These are phyloP conservation scores for Lentinus brumalis DNA, from an alignment of 768 basidiomycete genomes.

Conservation along the genomic window DNA sequence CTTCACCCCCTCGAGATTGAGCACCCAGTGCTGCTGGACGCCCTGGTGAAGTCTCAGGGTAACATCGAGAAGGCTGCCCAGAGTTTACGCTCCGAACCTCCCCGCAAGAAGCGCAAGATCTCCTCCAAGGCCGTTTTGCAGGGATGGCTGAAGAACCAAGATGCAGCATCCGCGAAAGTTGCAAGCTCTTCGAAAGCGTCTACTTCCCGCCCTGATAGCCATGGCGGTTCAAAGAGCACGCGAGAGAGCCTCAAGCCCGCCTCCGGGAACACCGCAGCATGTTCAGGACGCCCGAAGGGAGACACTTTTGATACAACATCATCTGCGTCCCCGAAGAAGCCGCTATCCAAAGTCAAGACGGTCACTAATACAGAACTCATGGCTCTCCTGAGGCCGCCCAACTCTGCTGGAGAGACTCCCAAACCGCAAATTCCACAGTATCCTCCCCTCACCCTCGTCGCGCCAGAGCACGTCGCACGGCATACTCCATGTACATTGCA, in stretches of 20 bases:
- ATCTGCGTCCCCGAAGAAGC: constrained; percentile 2
- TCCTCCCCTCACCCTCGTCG: constrained; percentile 65
- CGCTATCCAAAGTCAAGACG: constrained; percentile 32
- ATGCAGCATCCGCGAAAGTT: too few species aligned
- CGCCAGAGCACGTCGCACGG: constrained; percentile 61
- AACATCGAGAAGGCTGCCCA: constrained; percentile 54
- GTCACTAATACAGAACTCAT: constrained; percentile 47
- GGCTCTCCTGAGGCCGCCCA: constrained; percentile 54
- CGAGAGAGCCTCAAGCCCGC: not conserved
- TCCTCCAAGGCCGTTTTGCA: constrained; percentile 41
- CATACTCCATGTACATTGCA: constrained; percentile 81
- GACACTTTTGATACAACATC: not conserved
- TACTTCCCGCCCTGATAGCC: not conserved
- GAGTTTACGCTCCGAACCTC: constrained; percentile 33
- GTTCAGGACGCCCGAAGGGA: not conserved
- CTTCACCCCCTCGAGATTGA: constrained; percentile 38
- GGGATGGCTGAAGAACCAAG: constrained; percentile 49
- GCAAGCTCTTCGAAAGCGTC: not conserved
- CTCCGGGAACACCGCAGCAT: not conserved
- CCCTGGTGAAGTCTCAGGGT: constrained; percentile 58
- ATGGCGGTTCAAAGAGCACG: not conserved
- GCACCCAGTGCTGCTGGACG: constrained; percentile 53
- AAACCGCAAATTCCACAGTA: constrained; percentile 31
- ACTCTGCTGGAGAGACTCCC: constrained; percentile 37
- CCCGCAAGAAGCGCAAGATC: constrained; percentile 51